Evolutionary conservation across 2,329 filamentous ascomycete genomes (phyloP), one percentile per base, ranked within the genome.

Genomic region (Cytospora paraplurivora): DNA sequence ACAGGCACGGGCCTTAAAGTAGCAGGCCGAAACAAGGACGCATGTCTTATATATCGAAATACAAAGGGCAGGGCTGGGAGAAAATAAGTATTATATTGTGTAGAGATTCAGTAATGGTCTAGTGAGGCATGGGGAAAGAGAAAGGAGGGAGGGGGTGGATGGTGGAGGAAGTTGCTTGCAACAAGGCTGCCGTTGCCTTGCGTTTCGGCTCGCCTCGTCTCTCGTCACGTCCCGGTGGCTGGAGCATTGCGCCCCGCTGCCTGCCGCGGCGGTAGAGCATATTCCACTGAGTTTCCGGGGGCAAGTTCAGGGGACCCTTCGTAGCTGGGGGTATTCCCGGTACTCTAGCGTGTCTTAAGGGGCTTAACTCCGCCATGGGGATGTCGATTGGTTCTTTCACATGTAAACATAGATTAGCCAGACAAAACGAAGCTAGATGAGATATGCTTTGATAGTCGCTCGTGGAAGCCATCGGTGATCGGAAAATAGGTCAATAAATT

Each of bases 101-200:
- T 19, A 47, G 44, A 19, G 44, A 21, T 5, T n/a, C 2, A 47
- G 10, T 21, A 21, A 17, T 27, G 27, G 27, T 27, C 27, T 27
- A 27, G 27, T 27, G 27, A 27, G 27, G 27, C 27, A 27, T 12
- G 41, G 37, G 51, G 56, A 59, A 35, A 8, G 56, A 33, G 19
- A 59, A 32, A 10, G 10, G 32, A 15, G 12, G 34, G 33, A 12
- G 27, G 13, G 38, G 56, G 38, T 55, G 19, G 51, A 27, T 27
- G 44, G 12, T n/a, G 17, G 15, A 44, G 38, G 38, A 44, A n/a
- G 38, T n/a, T 15, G 17, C 15, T 15, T 21, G 2, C 19, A 8
- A 47, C 38, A 49, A 61, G 58, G 58, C 58, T 61, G 38, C 50
- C 51, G 51, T 38, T 51, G 58, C 58, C 58, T 61, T 61, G 59